These are phyloP conservation scores for Fraxinus sp. DNA, from an alignment of 305 asterid species.

Conservation along the genomic window DNA sequence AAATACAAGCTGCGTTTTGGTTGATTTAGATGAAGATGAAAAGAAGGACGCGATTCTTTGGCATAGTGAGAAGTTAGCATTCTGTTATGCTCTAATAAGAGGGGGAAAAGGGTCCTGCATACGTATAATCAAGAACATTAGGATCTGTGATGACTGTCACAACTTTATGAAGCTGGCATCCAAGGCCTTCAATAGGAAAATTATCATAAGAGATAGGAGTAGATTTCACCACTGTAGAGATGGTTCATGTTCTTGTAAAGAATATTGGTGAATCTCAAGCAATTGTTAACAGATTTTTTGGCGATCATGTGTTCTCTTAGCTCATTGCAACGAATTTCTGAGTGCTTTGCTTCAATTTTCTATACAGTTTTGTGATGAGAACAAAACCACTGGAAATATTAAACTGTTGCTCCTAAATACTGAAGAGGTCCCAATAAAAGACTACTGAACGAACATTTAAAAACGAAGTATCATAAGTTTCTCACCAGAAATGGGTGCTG, in stretches of 20 bases:
- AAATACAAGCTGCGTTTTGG: too few species aligned
- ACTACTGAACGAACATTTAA: neutral
- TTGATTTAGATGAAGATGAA: too few species aligned
- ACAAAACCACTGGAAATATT: neutral
- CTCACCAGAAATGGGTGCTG: constrained; percentile 18
- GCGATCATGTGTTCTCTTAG: neutral
- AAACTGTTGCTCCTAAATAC: neutral
- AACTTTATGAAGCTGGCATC: constrained; percentile 74
- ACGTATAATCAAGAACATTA: constrained; percentile 60
- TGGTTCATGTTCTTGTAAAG: constrained; percentile 70
- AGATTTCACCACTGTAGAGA: constrained; percentile 65
- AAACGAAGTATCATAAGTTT: neutral
- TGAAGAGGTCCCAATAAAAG: neutral
- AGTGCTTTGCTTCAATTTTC: neutral
- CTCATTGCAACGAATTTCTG: neutral
- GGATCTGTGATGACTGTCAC: constrained; percentile 77
- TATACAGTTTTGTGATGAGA: neutral
- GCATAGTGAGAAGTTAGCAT: constrained; percentile 71
- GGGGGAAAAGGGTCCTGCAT: constrained; percentile 42
- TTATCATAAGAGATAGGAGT: constrained; percentile 62
- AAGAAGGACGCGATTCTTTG: too few species aligned
- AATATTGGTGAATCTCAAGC: constrained; percentile 47
- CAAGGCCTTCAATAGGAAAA: constrained; percentile 47
- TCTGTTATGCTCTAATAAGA: constrained; percentile 51
- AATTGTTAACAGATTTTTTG: neutral